A percentile compares a stretch with the other conserved stretches of the same genome.
Evolutionary conservation across 768 basidiomycete genomes (phyloP).

Genomic region (Rhodotorula toruloides): DNA sequence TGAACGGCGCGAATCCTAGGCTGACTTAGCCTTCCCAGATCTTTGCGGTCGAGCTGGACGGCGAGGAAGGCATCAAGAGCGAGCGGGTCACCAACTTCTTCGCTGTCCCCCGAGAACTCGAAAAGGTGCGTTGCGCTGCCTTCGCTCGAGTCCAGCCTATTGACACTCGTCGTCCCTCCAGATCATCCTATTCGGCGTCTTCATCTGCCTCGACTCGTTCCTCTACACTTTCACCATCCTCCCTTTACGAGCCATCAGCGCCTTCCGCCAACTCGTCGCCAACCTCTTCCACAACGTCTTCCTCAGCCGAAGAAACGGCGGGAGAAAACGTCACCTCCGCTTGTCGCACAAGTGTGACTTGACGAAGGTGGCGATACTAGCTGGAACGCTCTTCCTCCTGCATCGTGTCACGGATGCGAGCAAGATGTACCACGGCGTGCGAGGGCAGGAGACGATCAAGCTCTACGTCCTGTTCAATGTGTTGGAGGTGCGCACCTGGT

Average conservation of each 20-base stretch:
- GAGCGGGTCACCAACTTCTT: constrained; percentile 95
- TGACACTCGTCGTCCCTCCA: constrained; percentile 43
- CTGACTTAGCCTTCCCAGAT: constrained; percentile 56
- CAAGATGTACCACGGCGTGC: constrained; percentile 95
- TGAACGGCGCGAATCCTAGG: no score
- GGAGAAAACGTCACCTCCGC: constrained; percentile 54
- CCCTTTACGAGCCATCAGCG: constrained; percentile 76
- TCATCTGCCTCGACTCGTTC: constrained; percentile 93
- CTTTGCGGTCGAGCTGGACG: constrained; percentile 86
- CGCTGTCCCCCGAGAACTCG: constrained; percentile 82
- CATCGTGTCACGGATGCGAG: constrained; percentile 85
- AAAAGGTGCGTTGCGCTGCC: constrained; percentile 62
- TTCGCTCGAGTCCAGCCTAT: background rate
- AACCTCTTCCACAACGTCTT: constrained; percentile 44
- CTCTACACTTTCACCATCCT: constrained; percentile 96
- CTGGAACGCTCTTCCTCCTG: constrained; percentile 67
- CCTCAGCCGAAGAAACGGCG: constrained; percentile 40
- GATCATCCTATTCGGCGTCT: constrained; percentile 86
- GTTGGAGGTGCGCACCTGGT: constrained; percentile 65
- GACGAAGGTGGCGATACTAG: constrained; percentile 69
- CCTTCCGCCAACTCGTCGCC: constrained; percentile 54
- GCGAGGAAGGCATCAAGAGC: constrained; percentile 88
- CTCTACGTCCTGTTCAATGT: constrained; percentile 98
- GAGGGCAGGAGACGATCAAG: constrained; percentile 98
- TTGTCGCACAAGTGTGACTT: constrained; percentile 90